Evolutionary conservation across 768 basidiomycete species (phyloP), one percentile per base, ranked within the genome.

Genomic region (Hemileccinum rubropunctum): DNA sequence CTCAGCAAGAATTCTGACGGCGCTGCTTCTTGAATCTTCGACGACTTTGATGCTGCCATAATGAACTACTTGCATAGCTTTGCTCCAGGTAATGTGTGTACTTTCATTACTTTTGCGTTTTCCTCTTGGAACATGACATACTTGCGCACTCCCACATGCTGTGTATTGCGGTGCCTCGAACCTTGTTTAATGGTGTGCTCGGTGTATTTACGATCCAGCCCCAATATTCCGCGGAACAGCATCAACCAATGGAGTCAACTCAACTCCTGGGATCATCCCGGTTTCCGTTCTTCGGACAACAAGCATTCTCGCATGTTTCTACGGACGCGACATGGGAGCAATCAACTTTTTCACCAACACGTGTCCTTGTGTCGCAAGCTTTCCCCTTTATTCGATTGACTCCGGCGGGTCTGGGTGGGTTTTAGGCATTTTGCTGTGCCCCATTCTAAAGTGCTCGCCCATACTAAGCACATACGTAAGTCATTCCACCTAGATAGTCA

Each of bases 201-300:
- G 43, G 40, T 47, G 21, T 23, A 32, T 39, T 44, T 32, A 37
- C 10, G 12, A 20, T 33, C 20, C 40, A 20, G 20, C 21, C 13
- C 18, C 48, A 35, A n/a, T 50, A 33, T 62, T 50, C 62, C 57
- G 60, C 57, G 54, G 57, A 52, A 54, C 32, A 50, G 8, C 20
- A 43, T 10, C 28, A 14, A 12, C 37, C 53, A 39, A 49, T 36
- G 33, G 47, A 20, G 12, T 46, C 47, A 52, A 50, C 36, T 50
- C 40, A 47, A 42, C 36, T 32, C 14, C 37, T 52, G 38, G 18
- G 32, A 33, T 34, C 48, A 33, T 21, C 35, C 21, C 60, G 32
- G 42, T 47, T 49, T 38, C 26, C 23, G 15, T 45, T 38, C 47
- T 45, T 52, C 34, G 32, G 21, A 28, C 34, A 15, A 33, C 11